Conservation (phyloP, 2,329 filamentous ascomycete species). For the Fusarium decemcellulare region DNA sequence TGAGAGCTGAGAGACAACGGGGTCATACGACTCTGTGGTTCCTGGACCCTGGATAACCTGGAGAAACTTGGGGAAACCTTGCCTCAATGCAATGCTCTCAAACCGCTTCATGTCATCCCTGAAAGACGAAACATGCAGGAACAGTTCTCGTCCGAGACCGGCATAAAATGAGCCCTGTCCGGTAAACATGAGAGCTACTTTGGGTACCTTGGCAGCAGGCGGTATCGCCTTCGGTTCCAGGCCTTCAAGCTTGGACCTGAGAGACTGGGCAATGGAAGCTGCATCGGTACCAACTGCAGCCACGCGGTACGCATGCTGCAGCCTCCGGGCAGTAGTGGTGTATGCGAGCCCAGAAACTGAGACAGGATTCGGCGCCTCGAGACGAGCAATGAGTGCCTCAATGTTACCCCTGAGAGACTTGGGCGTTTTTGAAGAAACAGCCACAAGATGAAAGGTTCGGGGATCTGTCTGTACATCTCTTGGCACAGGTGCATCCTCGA, state of each 20-base stretch:
- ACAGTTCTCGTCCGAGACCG: conserved; percentile 53
- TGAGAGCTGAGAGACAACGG: conserved; percentile 54
- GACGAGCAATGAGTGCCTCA: conserved; percentile 66
- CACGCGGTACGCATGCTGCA: conserved; percentile 72
- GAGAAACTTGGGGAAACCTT: conserved; percentile 57
- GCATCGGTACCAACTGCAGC: conserved; percentile 55
- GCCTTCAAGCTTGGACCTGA: conserved; percentile 18
- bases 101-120: conserved; percentile 51
- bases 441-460: conserved; percentile 70
- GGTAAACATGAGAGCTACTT: conserved; percentile 60
- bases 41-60: conserved; percentile 59
- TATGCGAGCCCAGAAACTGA: conserved; percentile 74
- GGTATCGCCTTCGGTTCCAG: conserved; percentile 36
- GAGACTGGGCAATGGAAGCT: conserved; percentile 15
- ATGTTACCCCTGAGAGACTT: conserved; percentile 72
- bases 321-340: conserved; percentile 76
- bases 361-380: conserved; percentile 65
- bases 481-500: conserved; percentile 72
- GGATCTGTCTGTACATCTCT: conserved; percentile 64
- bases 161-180: conserved; percentile 59
- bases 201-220: conserved; percentile 26
- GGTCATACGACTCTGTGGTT: conserved; percentile 41
- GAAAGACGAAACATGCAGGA: conserved; percentile 49
- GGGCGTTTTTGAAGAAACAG: conserved; percentile 70
- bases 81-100: conserved; percentile 48